Evolutionary conservation across 176 grass and related monocot species (phyloP), one percentile per base, ranked within the genome.

Genomic region (Zoysia pacifica): DNA sequence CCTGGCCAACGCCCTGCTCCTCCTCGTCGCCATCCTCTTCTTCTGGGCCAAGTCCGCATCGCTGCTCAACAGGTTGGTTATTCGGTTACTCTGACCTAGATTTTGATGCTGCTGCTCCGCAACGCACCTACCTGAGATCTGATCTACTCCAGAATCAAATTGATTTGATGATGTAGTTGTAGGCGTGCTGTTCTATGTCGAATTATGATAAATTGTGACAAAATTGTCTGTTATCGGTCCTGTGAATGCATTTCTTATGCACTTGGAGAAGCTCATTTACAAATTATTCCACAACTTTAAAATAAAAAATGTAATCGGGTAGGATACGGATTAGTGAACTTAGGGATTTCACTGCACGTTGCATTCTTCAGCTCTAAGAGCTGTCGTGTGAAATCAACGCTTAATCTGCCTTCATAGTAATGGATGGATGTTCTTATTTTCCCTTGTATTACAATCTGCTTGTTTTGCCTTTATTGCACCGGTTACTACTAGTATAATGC

Each of bases 31-130:
- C 83, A 95, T 98, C 80, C 92, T 98, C 86, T 98, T 98, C 83
- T 95, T 93, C 75, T 98, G 96, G 96, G 90, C 96, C 81, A 98
- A 95, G 87, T 94, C 96, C 62, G 96, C 96, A 50, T 91, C 71
- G 64, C 88, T 98, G 55, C 96, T 98, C 81, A 98, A 89, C 69
- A 91, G 92, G 95, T 90, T 58, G 16, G 47, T 16, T 56, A 11
- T 39, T 72, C 2, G 55, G 44, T 15, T 80, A 12, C 35, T 40
- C 56, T 28, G 6, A 4, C 3, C 13, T 49, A 10, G 13, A 19
- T 10, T 19, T 28, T 2, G 55, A 8, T 20, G 6, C 4, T 7
- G 10, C 14, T 48, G 4, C 46, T 75, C 12, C 3, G 52, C 7
- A 65, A 66, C 11, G 36, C 7, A 16, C 49, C 4, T 28, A 49